Base-by-base conservation (phyloP, 2,329 filamentous ascomycete species). In the Penicillium sp. region DNA sequence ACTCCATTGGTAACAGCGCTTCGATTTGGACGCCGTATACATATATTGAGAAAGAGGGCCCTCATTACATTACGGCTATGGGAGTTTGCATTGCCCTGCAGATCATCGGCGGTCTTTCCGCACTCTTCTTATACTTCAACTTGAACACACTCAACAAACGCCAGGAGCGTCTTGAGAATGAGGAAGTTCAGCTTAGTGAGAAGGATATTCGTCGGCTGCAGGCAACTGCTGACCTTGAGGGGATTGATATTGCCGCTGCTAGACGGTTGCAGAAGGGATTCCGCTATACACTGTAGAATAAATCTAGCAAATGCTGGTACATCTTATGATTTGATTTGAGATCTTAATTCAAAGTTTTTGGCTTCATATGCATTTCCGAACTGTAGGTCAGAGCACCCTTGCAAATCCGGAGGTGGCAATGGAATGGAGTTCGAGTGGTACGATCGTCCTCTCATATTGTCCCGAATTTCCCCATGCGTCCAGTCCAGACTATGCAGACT, bases 211-310 rank as follows among this genome's bases (percentile, higher is more conserved):
- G 62, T 53, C 76, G 71, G 53, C 61, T 84, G 63, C 70, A 78
- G 64, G 75, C 76, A 62, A 82, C 80, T 17, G 81, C 80, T 0
- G 77, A 82, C 57, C 58, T 79, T 19, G 80, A 84, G 63, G 79
- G 78, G 0, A 77, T 83, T 41, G 76, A 78, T 57, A 59, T 83
- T 54, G 77, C 74, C 0, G 74, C 76, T 11, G 81, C 82, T 35
- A 73, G 81, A 50, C 67, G 69, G 47, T 58, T 82, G 69, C 81
- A 84, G 68, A 81, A 80, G 70, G 82, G 81, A 1, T 84, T 82
- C 67, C 70, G 82, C 31, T 84, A 80, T 62, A 74, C 79, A 59
- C 69, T 80, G 50, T 81, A 59, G 49, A 41, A 7, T 22, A 8
- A 11, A 31, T 31, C 12, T 14, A 31, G 28, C 10, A 30, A 5